Evolutionary conservation across 176 grass and related monocot species (phyloP), one percentile per base, ranked within the genome.

Genomic region (Leersia perrieri): DNA sequence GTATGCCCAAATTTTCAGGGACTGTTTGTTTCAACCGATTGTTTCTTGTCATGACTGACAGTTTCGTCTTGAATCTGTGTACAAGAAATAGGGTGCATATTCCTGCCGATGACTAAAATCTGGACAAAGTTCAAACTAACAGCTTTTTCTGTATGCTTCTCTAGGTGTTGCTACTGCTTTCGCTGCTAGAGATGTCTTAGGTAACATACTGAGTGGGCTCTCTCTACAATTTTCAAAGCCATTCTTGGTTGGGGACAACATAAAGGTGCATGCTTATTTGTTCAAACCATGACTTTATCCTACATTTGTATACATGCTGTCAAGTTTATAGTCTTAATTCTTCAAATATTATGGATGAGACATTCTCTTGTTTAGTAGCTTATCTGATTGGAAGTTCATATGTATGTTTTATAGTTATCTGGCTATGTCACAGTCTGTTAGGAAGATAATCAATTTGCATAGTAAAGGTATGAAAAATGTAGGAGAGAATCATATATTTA

Each of bases 131-230:
- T 36, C 70, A 7, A 44, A 73, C 66, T 74, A 39, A 71, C 26
- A 60, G 26, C 29, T 61, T 83, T 11, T 75, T 75, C 0, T 84
- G 1, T 14, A 40, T 41, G 18, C 34, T 73, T 64, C 63, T 82
- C 30, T 28, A 97, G 93, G 90, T 87, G 72, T 92, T 70, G 93
- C 90, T 28, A 90, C 88, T 79, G 90, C 93, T 82, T 97, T 97
- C 69, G 88, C 90, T 82, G 88, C 90, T 81, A 97, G 88, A 90
- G 90, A 97, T 88, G 80, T 74, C 66, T 90, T 80, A 58, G 93
- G 93, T 74, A 97, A 97, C 62, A 73, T 92, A 53, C 55, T 96
- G 40, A 96, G 85, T 71, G 93, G 93, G 11, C 72, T 96, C 35
- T 88, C 85, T 44, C 78, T 96, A 58, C 93, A 90, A 81, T 87